phyloP scores from a whole-genome alignment of 208 protist species.

The Blastocrithidia nonstop region DNA sequence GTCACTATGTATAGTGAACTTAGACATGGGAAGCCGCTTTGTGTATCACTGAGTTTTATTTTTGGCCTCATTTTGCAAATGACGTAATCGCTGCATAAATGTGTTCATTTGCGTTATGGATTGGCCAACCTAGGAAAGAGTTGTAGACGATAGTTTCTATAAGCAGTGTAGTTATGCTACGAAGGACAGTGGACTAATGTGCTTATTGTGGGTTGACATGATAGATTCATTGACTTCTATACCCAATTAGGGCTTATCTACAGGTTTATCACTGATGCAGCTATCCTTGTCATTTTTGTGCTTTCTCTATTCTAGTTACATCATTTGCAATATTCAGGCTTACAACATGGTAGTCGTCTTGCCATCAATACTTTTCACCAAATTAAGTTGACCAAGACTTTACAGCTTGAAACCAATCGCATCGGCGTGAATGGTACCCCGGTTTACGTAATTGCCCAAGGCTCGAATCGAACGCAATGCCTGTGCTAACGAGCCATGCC shows the following conservation, averaged over 20 bases:
- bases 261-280: neutral
- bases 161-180: too few relatives aligned
- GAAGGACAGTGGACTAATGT: too few relatives aligned
- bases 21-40: constrained; percentile 13
- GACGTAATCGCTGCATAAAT: too few relatives aligned
- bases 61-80: too few relatives aligned
- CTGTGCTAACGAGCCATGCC: constrained; percentile 27
- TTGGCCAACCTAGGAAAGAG: too few relatives aligned
- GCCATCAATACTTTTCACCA: constrained; percentile 56
- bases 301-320: constrained; percentile 18
- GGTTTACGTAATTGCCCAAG: constrained; percentile 64
- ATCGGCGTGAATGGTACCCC: constrained; percentile 36
- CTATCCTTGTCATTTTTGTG: neutral
- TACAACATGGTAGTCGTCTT: constrained; percentile 60
- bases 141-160: too few relatives aligned
- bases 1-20: neutral
- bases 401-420: constrained; percentile 57
- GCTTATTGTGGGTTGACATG: too few relatives aligned
- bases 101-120: too few relatives aligned
- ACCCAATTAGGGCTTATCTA: too few relatives aligned
- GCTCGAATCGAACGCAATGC: constrained; percentile 33
- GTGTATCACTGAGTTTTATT: constrained; percentile 15
- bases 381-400: constrained; percentile 43
- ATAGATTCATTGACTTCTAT: too few relatives aligned
- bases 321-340: constrained; percentile 36